These are phyloP conservation scores for Peterozyma toletana DNA, from an alignment of 805 yeast species.

Conservation along the genomic window DNA sequence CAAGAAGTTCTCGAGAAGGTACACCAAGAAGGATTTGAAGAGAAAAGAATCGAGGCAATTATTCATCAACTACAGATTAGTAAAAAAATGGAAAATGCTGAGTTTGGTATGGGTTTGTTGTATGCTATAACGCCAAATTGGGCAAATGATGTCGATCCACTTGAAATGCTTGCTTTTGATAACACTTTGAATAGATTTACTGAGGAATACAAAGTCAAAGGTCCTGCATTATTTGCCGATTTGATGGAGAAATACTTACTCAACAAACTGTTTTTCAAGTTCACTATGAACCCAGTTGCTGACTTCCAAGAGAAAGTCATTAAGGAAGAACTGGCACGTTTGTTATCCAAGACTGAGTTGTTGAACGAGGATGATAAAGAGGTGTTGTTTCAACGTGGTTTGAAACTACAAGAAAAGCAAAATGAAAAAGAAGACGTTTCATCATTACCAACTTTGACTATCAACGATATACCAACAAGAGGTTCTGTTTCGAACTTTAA, in stretches of 20 bases:
- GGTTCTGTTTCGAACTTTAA: slow-evolving; percentile 31
- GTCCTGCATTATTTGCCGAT: slow-evolving; percentile 54
- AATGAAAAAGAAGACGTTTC: slow-evolving; percentile 64
- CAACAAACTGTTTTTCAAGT: slow-evolving; percentile 54
- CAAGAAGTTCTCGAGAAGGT: slow-evolving; percentile 37
- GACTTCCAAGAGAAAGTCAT: slow-evolving; percentile 42
- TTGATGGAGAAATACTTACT: slow-evolving; percentile 48
- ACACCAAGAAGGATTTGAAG: slow-evolving; percentile 39
- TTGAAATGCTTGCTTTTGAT: slow-evolving; percentile 61
- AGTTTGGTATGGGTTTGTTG: slow-evolving; percentile 77
- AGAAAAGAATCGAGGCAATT: slow-evolving; percentile 69
- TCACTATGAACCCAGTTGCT: slow-evolving; percentile 67
- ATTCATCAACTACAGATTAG: slow-evolving; percentile 81
- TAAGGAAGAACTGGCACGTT: slow-evolving; percentile 48
- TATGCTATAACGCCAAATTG: slow-evolving; percentile 77
- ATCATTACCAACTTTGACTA: slow-evolving; percentile 70
- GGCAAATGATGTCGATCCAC: slow-evolving; percentile 76
- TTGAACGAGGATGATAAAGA: slow-evolving; percentile 52
- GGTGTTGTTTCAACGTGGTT: slow-evolving; percentile 53
- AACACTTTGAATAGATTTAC: slow-evolving; percentile 52
- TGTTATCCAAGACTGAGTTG: slow-evolving; percentile 31
- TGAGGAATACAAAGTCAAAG: slow-evolving; percentile 41
- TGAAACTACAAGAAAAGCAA: slow-evolving; percentile 55
- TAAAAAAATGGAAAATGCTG: slow-evolving; percentile 81
- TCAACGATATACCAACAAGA: slow-evolving; percentile 61